Conservation (phyloP, 805 yeast species). For the Teunomyces funiuensis region DNA sequence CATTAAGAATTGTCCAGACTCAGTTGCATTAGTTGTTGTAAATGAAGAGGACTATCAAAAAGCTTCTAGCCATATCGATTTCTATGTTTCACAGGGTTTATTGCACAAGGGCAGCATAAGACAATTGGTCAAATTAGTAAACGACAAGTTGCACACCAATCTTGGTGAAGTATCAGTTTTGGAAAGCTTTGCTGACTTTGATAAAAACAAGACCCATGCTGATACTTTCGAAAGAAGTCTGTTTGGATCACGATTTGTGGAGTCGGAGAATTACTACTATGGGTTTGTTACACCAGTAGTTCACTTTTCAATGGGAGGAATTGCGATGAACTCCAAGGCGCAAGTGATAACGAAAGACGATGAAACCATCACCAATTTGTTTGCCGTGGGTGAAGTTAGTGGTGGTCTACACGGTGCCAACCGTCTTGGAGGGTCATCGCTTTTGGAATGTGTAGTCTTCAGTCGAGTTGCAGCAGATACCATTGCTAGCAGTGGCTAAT, state of each 20-base stretch:
- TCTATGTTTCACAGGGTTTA: conserved; percentile 39
- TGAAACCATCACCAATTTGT: conserved; percentile 44
- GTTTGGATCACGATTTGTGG: conserved; percentile 23
- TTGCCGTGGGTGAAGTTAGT: conserved; percentile 66
- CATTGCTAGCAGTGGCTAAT: conserved; percentile 2
- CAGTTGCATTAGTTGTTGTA: conserved; percentile 25
- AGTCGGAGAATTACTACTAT: conserved; percentile 29
- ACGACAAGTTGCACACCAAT: conserved; percentile 14
- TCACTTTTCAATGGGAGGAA: conserved; percentile 30
- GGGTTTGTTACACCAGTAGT: conserved; percentile 53
- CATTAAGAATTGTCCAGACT: conserved; percentile 23
- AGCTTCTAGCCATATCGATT: conserved; percentile 50
- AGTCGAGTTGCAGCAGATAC: conserved; percentile 42
- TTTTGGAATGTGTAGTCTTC: conserved; percentile 61
- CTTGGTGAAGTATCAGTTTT: conserved; percentile 6
- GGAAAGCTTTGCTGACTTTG: conserved; percentile 17
- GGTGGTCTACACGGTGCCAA: conserved; percentile 71
- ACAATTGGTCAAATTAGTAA: conserved; percentile 17
- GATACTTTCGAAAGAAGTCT: conserved; percentile 38
- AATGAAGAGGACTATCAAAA: conserved; percentile 45
- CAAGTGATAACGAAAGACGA: conserved; percentile 22
- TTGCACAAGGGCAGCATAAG: conserved; percentile 22
- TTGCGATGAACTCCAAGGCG: conserved; percentile 20
- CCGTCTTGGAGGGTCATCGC: conserved; percentile 58
- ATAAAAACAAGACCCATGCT: conserved; percentile 14